Evolutionary conservation across 2,329 filamentous ascomycete genomes (phyloP).

Genomic region (Xylariaceae sp.): DNA sequence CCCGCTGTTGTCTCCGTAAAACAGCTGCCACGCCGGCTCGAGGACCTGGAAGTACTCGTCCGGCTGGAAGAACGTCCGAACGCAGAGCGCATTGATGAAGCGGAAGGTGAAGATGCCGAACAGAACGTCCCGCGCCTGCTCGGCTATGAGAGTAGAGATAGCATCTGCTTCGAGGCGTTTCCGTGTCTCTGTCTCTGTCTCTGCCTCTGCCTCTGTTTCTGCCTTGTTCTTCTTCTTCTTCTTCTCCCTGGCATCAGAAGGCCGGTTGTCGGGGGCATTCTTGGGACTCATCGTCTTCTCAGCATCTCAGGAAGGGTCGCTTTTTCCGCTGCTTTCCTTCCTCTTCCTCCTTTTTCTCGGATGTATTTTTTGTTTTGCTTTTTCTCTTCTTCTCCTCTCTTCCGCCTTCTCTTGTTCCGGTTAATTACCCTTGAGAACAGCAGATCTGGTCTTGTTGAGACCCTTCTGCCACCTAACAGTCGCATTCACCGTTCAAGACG

Average conservation of each 20-base stretch:
- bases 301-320: conserved; percentile 8
- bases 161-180: conserved; percentile 21
- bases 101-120: conserved; percentile 59
- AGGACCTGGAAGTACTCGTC: conserved; percentile 97
- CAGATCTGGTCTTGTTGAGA: conserved; percentile 9
- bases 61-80: conserved; percentile 92
- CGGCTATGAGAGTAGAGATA: conserved; percentile 26
- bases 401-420: background rate
- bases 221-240: conserved; percentile 8
- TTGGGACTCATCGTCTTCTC: conserved; percentile 15
- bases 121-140: conserved; percentile 35
- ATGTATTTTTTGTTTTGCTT: background rate
- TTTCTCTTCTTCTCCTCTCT: background rate
- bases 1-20: conserved; percentile 70
- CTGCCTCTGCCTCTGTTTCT: conserved; percentile 3
- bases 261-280: conserved; percentile 9
- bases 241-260: conserved; percentile 8
- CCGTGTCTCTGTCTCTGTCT: conserved; percentile 9
- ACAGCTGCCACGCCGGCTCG: conserved; percentile 87
- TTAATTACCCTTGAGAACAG: conserved; percentile 3
- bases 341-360: background rate
- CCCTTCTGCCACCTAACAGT: conserved; percentile 21
- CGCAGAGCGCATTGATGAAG: conserved; percentile 69
- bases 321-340: background rate
- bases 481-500: background rate